Evolutionary conservation across 768 basidiomycete genomes (phyloP).

Genomic region (Arthromyces matolae): DNA sequence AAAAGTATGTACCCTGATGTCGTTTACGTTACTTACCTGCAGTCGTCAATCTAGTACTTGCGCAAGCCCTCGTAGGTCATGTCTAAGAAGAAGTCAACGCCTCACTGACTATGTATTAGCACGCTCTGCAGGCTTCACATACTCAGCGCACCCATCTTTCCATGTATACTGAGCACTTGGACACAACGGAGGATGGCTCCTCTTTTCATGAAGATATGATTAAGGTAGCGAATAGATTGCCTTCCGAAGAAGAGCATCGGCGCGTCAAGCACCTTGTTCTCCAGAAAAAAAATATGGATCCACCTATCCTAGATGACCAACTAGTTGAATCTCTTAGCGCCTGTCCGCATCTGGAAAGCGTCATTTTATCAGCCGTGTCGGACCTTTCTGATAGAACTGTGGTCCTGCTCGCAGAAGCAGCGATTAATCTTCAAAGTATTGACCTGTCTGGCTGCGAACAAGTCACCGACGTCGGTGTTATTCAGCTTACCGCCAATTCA

Average conservation of each 20-base stretch:
- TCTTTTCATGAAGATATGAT: conserved; percentile 57
- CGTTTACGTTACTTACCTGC: too few species aligned
- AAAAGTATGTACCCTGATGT: conserved; percentile 2
- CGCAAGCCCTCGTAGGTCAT: too few species aligned
- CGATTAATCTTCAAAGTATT: conserved; percentile 67
- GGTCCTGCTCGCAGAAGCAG: conserved; percentile 55
- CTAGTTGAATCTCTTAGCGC: conserved; percentile 52
- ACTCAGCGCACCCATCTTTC: conserved; percentile 19
- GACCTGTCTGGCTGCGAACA: conserved; percentile 72
- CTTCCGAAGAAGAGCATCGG: conserved; percentile 54
- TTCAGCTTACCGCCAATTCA: conserved; percentile 65
- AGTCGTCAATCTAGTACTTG: too few species aligned
- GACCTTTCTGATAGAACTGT: conserved; percentile 70
- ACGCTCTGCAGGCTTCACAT: too few species aligned
- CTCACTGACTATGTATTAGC: too few species aligned
- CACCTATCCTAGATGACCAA: conserved; percentile 52
- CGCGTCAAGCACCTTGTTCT: conserved; percentile 59
- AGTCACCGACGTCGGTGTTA: conserved; percentile 75
- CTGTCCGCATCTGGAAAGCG: conserved; percentile 65
- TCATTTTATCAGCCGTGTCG: conserved; percentile 64
- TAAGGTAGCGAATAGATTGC: conserved; percentile 56
- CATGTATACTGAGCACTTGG: conserved; percentile 22
- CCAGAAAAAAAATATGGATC: conserved; percentile 34
- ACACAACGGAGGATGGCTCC: conserved; percentile 25
- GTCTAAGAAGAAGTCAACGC: too few species aligned